A percentile compares a stretch with the other conserved stretches of the same genome.
These are phyloP conservation scores for Pistacia atlantica DNA, from an alignment of 345 rosid genomes.

Conservation along the genomic window DNA sequence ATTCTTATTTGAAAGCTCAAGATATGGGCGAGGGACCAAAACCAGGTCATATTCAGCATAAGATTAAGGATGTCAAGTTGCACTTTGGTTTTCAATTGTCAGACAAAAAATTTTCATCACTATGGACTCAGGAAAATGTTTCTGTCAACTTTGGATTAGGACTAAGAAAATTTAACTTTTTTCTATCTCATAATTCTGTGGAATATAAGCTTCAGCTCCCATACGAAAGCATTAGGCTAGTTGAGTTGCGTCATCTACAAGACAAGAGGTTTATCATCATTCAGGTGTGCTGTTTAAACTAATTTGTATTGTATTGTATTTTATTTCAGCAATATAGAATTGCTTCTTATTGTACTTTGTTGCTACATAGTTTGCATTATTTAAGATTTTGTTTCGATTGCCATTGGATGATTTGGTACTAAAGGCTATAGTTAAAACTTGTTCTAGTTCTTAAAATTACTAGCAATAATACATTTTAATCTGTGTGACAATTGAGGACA, in stretches of 20 bases:
- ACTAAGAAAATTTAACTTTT: constrained; percentile 25
- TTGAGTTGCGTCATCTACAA: constrained; percentile 21
- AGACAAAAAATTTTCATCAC: constrained; percentile 19
- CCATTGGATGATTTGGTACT: too few species aligned
- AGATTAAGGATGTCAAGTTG: constrained; percentile 20
- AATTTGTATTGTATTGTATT: too few species aligned
- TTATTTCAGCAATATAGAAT: too few species aligned
- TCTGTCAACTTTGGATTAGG: constrained; percentile 22
- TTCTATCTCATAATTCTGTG: constrained; percentile 8
- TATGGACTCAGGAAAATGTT: constrained; percentile 34
- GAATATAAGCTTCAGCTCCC: constrained; percentile 39
- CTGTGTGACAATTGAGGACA: too few species aligned
- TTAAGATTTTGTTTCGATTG: too few species aligned
- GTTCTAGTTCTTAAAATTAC: too few species aligned
- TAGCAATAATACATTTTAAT: too few species aligned
- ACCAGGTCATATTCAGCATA: not conserved
- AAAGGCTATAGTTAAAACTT: too few species aligned
- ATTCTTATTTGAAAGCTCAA: constrained; percentile 6
- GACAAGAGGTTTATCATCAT: constrained; percentile 26
- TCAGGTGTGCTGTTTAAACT: constrained; percentile 31
- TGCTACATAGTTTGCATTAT: too few species aligned
- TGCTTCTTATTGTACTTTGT: too few species aligned
- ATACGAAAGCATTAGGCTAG: constrained; percentile 38
- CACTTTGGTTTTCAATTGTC: constrained; percentile 37
- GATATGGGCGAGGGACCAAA: not conserved